Percentiles rank a stretch among this genome's conserved stretches.
phyloP scores from a whole-genome alignment of 2,329 filamentous ascomycete genomes.

The Simplicillium sp. region DNA sequence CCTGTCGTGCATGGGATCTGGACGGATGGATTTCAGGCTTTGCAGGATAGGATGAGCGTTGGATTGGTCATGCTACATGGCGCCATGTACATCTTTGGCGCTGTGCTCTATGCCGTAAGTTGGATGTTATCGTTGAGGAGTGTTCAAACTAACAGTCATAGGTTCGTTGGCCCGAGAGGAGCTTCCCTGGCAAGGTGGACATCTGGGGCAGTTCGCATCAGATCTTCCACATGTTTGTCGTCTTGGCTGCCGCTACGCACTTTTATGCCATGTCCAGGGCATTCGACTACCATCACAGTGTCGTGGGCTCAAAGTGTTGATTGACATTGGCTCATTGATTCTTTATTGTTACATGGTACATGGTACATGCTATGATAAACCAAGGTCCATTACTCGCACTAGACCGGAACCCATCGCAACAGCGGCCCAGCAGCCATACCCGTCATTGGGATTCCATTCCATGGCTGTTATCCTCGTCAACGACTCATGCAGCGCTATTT shows the following conservation, averaged over 20 bases:
- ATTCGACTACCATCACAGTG: conserved; percentile 74
- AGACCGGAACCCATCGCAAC: conserved; percentile 58
- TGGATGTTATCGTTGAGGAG: not conserved
- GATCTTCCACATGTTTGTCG: conserved; percentile 85
- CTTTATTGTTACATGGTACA: conserved; percentile 1
- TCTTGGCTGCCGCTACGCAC: conserved; percentile 74
- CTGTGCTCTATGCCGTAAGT: conserved; percentile 73
- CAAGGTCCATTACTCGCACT: conserved; percentile 57
- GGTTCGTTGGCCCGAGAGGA: conserved; percentile 75
- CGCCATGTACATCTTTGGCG: conserved; percentile 74
- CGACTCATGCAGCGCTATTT: conserved; percentile 49
- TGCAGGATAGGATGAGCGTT: conserved; percentile 69
- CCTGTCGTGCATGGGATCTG: conserved; percentile 70
- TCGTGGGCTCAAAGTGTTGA: conserved; percentile 41
- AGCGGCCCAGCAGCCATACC: conserved; percentile 59
- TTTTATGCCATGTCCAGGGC: conserved; percentile 72
- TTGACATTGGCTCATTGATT: conserved; percentile 2
- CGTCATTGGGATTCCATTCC: conserved; percentile 59
- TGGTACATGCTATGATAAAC: conserved; percentile 27
- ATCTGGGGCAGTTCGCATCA: conserved; percentile 92
- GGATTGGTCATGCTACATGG: conserved; percentile 75
- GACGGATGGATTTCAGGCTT: conserved; percentile 55
- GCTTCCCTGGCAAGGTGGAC: conserved; percentile 70
- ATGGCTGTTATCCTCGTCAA: conserved; percentile 51
- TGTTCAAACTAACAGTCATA: conserved; percentile 19